These are phyloP conservation scores for Penicillium odoratum DNA, from an alignment of 495 filamentous ascomycete species.

Conservation along the genomic window DNA sequence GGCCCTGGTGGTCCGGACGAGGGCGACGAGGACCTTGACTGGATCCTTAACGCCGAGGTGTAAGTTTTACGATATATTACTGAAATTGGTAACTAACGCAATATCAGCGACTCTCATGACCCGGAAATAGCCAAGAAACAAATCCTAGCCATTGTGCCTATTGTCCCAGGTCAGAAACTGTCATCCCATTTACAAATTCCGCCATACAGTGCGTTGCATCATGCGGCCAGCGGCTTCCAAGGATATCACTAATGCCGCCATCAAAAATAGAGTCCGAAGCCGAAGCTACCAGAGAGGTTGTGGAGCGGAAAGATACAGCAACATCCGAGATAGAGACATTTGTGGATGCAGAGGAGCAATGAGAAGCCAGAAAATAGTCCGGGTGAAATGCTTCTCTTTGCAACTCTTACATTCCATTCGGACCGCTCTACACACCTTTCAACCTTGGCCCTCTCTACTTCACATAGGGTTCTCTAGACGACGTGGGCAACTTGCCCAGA, in stretches of 20 bases:
- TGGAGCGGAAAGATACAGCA: conserved; percentile 50
- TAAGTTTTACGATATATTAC: conserved; percentile 43
- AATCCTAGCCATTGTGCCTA: conserved; percentile 82
- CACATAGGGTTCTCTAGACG: conserved; percentile 8
- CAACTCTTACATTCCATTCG: conserved; percentile 4
- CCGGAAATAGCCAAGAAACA: conserved; percentile 77
- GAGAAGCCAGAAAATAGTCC: conserved; percentile 2
- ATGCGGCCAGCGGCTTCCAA: conserved; percentile 9
- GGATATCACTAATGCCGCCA: conserved; percentile 26
- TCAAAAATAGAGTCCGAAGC: conserved; percentile 14
- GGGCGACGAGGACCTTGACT: conserved; percentile 87
- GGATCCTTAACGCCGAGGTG: conserved; percentile 90
- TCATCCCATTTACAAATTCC: conserved; percentile 45
- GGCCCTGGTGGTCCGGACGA: conserved; percentile 74
- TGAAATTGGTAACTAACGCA: not conserved
- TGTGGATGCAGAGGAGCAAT: conserved; percentile 54
- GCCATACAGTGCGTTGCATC: conserved; percentile 25
- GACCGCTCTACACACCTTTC: not conserved
- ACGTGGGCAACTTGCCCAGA: conserved; percentile 31
- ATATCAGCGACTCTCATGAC: conserved; percentile 62
- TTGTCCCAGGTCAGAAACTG: conserved; percentile 69
- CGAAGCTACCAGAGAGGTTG: conserved; percentile 15
- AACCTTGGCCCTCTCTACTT: not conserved
- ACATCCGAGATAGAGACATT: conserved; percentile 55
- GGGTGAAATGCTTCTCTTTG: not conserved